Percentiles rank a stretch among this genome's conserved stretches.
phyloP scores from a whole-genome alignment of 805 yeast genomes.

The Pichia scutulata region DNA sequence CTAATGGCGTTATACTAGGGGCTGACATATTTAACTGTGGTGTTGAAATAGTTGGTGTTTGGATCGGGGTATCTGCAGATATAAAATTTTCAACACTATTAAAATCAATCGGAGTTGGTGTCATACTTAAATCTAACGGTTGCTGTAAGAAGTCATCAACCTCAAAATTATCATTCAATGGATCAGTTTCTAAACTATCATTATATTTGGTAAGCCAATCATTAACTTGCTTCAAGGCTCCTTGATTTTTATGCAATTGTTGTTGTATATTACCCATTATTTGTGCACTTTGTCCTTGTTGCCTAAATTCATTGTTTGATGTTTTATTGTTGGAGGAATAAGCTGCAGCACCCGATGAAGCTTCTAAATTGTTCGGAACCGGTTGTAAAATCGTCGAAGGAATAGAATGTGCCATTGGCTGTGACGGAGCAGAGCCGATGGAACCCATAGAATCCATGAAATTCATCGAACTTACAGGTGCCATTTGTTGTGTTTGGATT shows the following conservation, averaged over 20 bases:
- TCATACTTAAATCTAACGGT: constrained; percentile 12
- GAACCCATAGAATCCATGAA: too few relatives aligned
- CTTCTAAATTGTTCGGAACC: background rate
- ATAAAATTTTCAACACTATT: constrained; percentile 4
- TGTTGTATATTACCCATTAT: constrained; percentile 36
- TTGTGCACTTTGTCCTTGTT: background rate
- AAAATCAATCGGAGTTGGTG: constrained; percentile 11
- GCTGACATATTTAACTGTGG: background rate
- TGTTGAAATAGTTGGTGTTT: constrained; percentile 3
- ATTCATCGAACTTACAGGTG: too few relatives aligned
- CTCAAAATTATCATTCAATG: constrained; percentile 25
- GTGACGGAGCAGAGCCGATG: background rate
- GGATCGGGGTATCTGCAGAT: constrained; percentile 1
- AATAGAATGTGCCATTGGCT: background rate
- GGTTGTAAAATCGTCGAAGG: background rate
- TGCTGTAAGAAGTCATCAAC: constrained; percentile 27
- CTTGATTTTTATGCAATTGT: constrained; percentile 41
- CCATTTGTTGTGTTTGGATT: background rate
- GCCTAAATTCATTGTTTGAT: background rate
- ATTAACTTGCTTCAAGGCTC: constrained; percentile 46
- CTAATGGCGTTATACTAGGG: background rate
- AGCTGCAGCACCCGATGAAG: background rate
- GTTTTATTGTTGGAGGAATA: background rate
- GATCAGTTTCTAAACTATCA: constrained; percentile 13
- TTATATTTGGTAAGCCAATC: constrained; percentile 38